Percentiles rank a stretch among this genome's conserved stretches.
phyloP scores from a whole-genome alignment of 371 early-diverging fungal genomes.

The Thermomucor indicae-seudaticae region DNA sequence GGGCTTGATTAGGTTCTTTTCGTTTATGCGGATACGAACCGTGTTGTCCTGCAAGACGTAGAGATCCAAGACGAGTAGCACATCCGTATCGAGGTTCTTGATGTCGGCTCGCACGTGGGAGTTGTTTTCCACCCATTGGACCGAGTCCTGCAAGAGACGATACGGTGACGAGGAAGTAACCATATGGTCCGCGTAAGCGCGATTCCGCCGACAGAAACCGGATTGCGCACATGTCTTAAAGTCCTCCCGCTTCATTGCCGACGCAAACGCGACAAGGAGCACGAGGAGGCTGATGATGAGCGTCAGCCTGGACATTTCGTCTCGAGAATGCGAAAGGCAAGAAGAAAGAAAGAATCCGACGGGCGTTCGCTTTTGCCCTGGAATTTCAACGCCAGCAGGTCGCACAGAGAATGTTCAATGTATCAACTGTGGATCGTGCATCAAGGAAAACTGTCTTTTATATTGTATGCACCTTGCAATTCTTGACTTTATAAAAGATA shows the following conservation, averaged over 20 bases:
- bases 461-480: no score
- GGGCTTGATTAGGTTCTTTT: constrained; percentile 60
- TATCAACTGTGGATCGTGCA: no score
- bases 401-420: no score
- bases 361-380: no score
- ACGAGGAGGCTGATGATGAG: background rate
- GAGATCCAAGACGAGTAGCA: constrained; percentile 43
- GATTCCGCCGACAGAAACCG: constrained; percentile 88
- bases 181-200: constrained; percentile 78
- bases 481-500: no score
- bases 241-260: constrained; percentile 62
- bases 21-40: constrained; percentile 67
- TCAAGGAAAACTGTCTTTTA: no score
- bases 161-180: constrained; percentile 61
- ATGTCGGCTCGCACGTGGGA: constrained; percentile 54
- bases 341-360: no score
- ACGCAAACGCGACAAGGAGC: constrained; percentile 3
- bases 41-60: constrained; percentile 54
- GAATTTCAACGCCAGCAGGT: no score
- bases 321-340: no score
- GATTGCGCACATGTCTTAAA: constrained; percentile 89
- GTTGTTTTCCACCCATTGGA: constrained; percentile 39
- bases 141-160: constrained; percentile 46
- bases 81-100: constrained; percentile 47
- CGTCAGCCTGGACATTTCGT: background rate